These are phyloP conservation scores for Termitomyces eurrhizus DNA, from an alignment of 768 basidiomycete genomes.

Conservation along the genomic window DNA sequence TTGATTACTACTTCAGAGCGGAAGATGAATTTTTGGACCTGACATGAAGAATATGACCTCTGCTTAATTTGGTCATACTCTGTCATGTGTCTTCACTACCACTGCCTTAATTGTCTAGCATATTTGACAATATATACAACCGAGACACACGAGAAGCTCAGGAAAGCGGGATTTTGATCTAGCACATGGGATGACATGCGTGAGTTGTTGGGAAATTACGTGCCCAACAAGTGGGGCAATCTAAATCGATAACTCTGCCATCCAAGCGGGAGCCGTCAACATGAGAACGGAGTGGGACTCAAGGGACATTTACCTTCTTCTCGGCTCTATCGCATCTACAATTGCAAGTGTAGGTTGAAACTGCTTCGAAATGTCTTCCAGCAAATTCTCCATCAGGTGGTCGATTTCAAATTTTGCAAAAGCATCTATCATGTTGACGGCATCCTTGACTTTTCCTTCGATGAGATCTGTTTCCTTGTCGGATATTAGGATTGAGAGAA, in stretches of 20 bases:
- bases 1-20: not conserved
- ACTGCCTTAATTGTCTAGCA: too few relatives aligned
- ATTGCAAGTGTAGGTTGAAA: slow-evolving; percentile 1
- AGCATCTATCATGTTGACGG: not conserved
- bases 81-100: too few relatives aligned
- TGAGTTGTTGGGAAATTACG: not conserved
- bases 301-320: not conserved
- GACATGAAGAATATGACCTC: not conserved
- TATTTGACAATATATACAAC: too few relatives aligned
- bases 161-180: not conserved
- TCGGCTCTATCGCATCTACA: not conserved
- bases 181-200: not conserved
- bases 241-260: not conserved
- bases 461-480: not conserved
- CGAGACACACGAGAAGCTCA: not conserved
- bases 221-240: not conserved
- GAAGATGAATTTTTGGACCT: not conserved
- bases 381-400: not conserved
- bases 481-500: slow-evolving; percentile 7
- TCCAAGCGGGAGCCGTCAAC: not conserved
- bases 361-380: not conserved
- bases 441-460: not conserved
- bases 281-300: not conserved
- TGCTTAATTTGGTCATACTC: not conserved
- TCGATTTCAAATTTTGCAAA: not conserved